A percentile compares a stretch with the other conserved stretches of the same genome.
These are phyloP conservation scores for Alloteropsis semialata DNA, from an alignment of 176 grass and related monocot species.

Conservation along the genomic window DNA sequence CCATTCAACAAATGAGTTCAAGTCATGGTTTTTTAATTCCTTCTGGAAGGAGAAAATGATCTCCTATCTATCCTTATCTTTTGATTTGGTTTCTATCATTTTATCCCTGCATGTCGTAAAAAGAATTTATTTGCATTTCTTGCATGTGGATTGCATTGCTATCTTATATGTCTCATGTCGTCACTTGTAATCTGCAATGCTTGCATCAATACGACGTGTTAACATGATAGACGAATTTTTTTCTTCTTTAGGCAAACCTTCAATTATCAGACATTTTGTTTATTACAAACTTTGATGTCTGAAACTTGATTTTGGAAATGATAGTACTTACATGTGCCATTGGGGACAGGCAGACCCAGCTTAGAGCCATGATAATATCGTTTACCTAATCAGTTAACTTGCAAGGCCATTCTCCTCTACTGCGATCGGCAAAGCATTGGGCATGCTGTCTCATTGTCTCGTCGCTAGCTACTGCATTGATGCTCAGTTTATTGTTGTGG, in stretches of 20 bases:
- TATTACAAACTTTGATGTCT: background rate
- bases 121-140: background rate
- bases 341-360: background rate
- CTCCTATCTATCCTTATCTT: background rate
- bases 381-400: background rate
- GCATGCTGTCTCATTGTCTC: background rate
- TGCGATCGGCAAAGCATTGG: background rate
- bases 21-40: slow-evolving; percentile 12
- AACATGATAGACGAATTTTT: background rate
- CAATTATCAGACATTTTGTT: slow-evolving; percentile 3
- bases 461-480: background rate
- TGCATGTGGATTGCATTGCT: background rate
- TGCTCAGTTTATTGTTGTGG: background rate
- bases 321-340: background rate
- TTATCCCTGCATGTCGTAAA: background rate
- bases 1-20: background rate
- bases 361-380: background rate
- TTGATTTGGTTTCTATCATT: background rate
- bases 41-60: background rate
- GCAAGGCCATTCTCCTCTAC: background rate
- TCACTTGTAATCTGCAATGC: background rate
- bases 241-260: background rate
- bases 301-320: slow-evolving; percentile 5
- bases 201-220: background rate
- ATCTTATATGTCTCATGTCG: background rate